Percentiles rank a stretch among this genome's conserved stretches.
phyloP scores from a whole-genome alignment of 2,329 filamentous ascomycete species.

The Sclerotinia glacialis region DNA sequence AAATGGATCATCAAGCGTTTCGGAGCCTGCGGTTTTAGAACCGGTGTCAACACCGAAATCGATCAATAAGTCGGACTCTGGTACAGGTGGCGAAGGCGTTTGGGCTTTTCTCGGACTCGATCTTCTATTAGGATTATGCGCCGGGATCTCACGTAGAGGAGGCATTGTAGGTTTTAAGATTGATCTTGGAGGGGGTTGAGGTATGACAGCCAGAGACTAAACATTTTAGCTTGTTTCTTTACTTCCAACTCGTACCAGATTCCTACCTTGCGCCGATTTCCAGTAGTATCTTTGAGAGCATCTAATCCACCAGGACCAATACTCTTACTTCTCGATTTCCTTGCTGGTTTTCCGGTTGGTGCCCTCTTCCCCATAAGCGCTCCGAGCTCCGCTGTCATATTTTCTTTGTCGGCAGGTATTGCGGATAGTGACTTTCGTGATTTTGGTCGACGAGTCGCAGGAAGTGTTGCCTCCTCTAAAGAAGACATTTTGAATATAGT shows the following conservation, averaged over 20 bases:
- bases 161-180: slow-evolving; percentile 81
- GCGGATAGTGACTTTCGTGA: slow-evolving; percentile 71
- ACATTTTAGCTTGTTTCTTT: slow-evolving; percentile 21
- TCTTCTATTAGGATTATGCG: slow-evolving; percentile 41
- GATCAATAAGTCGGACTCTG: slow-evolving; percentile 32
- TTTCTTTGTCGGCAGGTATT: slow-evolving; percentile 70
- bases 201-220: slow-evolving; percentile 36
- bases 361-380: slow-evolving; percentile 40
- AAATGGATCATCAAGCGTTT: slow-evolving; percentile 49
- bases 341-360: slow-evolving; percentile 36
- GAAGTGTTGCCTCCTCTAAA: slow-evolving; percentile 49
- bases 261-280: slow-evolving; percentile 75
- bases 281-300: slow-evolving; percentile 69
- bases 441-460: slow-evolving; percentile 50
- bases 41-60: slow-evolving; percentile 33
- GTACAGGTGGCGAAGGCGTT: slow-evolving; percentile 27
- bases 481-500: slow-evolving; percentile 41
- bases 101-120: slow-evolving; percentile 36
- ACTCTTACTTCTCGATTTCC: slow-evolving; percentile 89
- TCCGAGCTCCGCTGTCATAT: slow-evolving; percentile 66
- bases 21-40: slow-evolving; percentile 38
- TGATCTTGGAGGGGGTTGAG: slow-evolving; percentile 56
- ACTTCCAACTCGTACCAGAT: slow-evolving; percentile 34
- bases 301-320: slow-evolving; percentile 89
- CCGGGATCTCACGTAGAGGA: slow-evolving; percentile 62